Evolutionary conservation across 169 alveolate species (phyloP).

Genomic region (Eimeria necatrix): DNA sequence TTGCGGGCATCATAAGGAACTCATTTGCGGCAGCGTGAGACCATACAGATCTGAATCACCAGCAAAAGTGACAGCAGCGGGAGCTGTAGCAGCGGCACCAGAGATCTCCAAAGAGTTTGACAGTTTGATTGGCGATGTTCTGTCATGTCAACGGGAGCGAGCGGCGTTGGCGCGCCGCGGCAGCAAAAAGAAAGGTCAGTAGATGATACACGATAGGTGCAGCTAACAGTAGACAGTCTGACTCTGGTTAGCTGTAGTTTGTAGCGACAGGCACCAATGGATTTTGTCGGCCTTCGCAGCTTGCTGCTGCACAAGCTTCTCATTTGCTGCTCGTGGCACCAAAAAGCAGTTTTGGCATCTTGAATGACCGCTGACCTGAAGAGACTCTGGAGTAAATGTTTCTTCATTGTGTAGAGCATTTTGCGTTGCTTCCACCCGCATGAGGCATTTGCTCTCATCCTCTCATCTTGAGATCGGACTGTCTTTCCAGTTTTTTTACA

Average conservation of each 20-base stretch:
- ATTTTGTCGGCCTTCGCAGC: no score
- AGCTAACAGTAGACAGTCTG: not conserved
- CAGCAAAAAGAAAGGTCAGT: not conserved
- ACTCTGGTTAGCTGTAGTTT: not conserved
- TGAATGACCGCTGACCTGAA: not conserved
- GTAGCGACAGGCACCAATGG: not conserved
- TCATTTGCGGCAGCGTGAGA: no score
- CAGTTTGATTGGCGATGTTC: not conserved
- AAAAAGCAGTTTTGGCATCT: not conserved
- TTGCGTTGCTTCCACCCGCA: no score
- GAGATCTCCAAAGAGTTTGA: not conserved
- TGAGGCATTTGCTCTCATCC: no score
- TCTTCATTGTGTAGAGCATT: no score
- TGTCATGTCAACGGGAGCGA: not conserved
- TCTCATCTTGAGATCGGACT: no score
- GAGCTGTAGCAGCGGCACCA: constrained; percentile 4
- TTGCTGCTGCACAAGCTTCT: no score
- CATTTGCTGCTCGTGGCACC: not conserved
- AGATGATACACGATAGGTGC: constrained; percentile 6
- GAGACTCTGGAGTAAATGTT: no score
- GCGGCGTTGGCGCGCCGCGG: constrained; percentile 6
- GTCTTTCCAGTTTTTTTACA: no score
- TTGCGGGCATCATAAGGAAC: not conserved
- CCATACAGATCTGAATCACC: no score
- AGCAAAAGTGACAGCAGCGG: constrained; percentile 15